Evolutionary conservation across 306 rosid species (phyloP), one percentile per base, ranked within the genome.

Genomic region (Cicer judaicum): DNA sequence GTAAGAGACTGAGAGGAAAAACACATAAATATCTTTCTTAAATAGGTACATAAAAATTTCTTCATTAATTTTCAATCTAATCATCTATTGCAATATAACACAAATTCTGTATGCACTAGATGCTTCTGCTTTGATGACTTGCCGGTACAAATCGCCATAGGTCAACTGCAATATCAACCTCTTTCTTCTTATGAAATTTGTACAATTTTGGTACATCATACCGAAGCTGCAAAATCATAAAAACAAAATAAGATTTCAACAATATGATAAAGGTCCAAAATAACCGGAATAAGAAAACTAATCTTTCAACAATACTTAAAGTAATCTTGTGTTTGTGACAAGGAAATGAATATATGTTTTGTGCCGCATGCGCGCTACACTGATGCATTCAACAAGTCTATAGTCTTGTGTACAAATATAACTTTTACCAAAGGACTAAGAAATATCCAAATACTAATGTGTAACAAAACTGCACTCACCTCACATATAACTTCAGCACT

Each of bases 171-270:
- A 92, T 84, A 61, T 95, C 97, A 7, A 90, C 96, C 80, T 86
- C 93, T 81, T 86, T 88, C 84, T 88, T 95, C 91, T 90, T 90
- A 65, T 95, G 99, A 87, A 92, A 92, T 82, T 92, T 92, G 89
- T 95, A 92, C 2, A 88, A 75, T 67, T 87, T 84, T 0, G 96
- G 98, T 29, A 95, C 76, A 64, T 85, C 91, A 46, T 39, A 90
- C 34, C 96, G 96, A 81, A 92, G 98, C 99, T 95, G 88, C 73
- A 14, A 49, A 77, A 65, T 54, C 13, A 81, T 60, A 57, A 71
- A 47, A 57, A 67, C 19, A 74, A 14, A 39, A 47, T 1, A 49
- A 40, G 57, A 50, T 39, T 60, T 68, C 61, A 71, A 7, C 14
- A 16, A 34, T 18, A 72, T 52, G 52, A 40, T 7, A 52, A 36